Conservation (phyloP, 1,284 basidiomycete genomes). For the Rhodotorula sp. region DNA sequence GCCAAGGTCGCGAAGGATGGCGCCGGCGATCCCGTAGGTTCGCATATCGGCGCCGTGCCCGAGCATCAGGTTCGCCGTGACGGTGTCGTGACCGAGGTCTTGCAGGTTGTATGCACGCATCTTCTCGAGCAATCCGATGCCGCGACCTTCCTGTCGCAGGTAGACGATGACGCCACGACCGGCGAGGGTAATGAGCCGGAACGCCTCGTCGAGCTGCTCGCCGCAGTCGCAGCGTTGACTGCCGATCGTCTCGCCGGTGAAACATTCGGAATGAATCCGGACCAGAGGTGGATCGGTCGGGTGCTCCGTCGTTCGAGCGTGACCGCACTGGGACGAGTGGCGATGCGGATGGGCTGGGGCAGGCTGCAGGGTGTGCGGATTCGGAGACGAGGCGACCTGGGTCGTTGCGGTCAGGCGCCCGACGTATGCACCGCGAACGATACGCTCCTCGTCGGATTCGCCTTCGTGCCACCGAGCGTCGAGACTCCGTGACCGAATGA, state of each 20-base stretch:
- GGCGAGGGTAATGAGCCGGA: conserved; percentile 77
- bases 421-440: conserved; percentile 89
- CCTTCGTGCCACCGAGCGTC: conserved; percentile 80
- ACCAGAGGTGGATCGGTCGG: conserved; percentile 66
- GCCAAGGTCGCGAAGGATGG: conserved; percentile 84
- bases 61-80: conserved; percentile 91
- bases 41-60: conserved; percentile 93
- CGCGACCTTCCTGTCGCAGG: conserved; percentile 96
- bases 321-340: conserved; percentile 3
- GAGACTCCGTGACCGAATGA: conserved; percentile 76
- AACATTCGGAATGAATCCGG: conserved; percentile 97
- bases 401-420: conserved; percentile 68
- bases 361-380: conserved; percentile 19
- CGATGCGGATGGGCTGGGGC: too few species aligned
- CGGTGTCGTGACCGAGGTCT: conserved; percentile 97
- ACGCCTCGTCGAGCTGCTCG: conserved; percentile 95
- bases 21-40: conserved; percentile 85
- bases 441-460: conserved; percentile 91
- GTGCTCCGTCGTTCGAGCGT: conserved; percentile 4
- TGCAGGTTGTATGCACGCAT: conserved; percentile 98
- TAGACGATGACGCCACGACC: conserved; percentile 95
- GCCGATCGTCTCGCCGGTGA: conserved; percentile 96
- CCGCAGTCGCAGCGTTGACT: conserved; percentile 99
- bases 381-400: conserved; percentile 58
- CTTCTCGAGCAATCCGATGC: conserved; percentile 93